These are phyloP conservation scores for Nothophaeocryptopus gaeumannii DNA, from an alignment of 2,329 filamentous ascomycete species.

Conservation along the genomic window DNA sequence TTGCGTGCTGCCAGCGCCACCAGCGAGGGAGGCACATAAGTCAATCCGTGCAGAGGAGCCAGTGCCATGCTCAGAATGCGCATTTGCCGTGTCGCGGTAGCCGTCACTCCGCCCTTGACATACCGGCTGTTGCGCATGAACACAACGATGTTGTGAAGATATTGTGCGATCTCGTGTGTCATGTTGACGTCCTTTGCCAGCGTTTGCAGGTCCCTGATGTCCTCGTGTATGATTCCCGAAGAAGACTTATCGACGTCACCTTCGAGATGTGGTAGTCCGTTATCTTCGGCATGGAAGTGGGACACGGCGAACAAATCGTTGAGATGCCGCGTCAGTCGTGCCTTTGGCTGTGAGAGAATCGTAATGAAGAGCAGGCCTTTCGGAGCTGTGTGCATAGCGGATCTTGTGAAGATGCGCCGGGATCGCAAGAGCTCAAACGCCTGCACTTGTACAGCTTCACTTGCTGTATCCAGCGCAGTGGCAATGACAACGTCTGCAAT, in stretches of 20 bases:
- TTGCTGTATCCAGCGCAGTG: conserved; percentile 71
- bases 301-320: conserved; percentile 87
- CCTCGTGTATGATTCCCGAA: conserved; percentile 26
- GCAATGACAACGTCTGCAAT: conserved; percentile 83
- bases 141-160: conserved; percentile 81
- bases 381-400: conserved; percentile 69
- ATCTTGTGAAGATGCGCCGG: conserved; percentile 72
- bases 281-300: conserved; percentile 71
- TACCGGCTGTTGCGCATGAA: conserved; percentile 87
- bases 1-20: conserved; percentile 80
- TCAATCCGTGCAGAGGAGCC: conserved; percentile 74
- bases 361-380: conserved; percentile 78
- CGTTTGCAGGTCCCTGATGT: conserved; percentile 60
- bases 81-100: conserved; percentile 75
- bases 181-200: conserved; percentile 59
- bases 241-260: conserved; percentile 40
- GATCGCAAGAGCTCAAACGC: conserved; percentile 73
- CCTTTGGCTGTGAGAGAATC: conserved; percentile 46
- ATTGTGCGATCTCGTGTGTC: conserved; percentile 75
- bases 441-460: conserved; percentile 78
- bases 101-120: conserved; percentile 73
- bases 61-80: conserved; percentile 57
- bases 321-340: conserved; percentile 43
- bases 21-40: conserved; percentile 80
- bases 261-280: conserved; percentile 74